Evolutionary conservation across 495 filamentous ascomycete genomes (phyloP), one percentile per base, ranked within the genome.

Genomic region (Rhypophila decipiens): DNA sequence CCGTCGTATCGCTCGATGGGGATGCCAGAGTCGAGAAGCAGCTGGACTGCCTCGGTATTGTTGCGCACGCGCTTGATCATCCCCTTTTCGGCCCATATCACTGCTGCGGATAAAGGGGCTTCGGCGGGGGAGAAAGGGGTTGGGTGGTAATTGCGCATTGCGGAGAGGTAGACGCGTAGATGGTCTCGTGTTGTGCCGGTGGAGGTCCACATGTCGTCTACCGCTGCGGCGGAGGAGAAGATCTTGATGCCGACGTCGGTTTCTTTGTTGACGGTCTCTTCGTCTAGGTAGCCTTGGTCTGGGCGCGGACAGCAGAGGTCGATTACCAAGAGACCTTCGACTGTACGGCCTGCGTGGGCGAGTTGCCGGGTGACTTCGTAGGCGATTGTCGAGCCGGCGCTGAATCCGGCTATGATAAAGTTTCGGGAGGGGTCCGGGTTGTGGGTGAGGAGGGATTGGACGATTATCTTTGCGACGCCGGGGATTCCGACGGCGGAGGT

Each of bases 371-470:
- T 77, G 23, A 84, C 80, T 51, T 90, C 86, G 59, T 85, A 94
- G 19, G 87, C 87, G 49, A 87, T 80, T 31, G 89, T 85, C 33
- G 87, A 87, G 39, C 87, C 87, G 11, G 86, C 87, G 13, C 83
- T 87, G 88, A 87, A 94, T 15, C 84, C 84, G 13, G 73, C 75
- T 10, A 87, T 52, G 39, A 70, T 51, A 49, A 86, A 87, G 0
- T 82, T 81, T 3, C 83, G 84, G 1, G 64, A 20, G 2, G 78
- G 74, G 50, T 80, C 80, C 21, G 73, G 70, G 1, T 72, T 70
- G 37, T n/a, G n/a, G n/a, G n/a, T n/a, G n/a, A 70, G 68, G 38
- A 86, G 78, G 48, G 81, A 79, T 0, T 55, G 46, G 22, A 80
- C 60, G 51, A 77, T 85, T 24, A 63, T 60, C 4, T 63, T 52